phyloP scores from a whole-genome alignment of 2,329 filamentous ascomycete species.

The Botryosphaeria dothidea region DNA sequence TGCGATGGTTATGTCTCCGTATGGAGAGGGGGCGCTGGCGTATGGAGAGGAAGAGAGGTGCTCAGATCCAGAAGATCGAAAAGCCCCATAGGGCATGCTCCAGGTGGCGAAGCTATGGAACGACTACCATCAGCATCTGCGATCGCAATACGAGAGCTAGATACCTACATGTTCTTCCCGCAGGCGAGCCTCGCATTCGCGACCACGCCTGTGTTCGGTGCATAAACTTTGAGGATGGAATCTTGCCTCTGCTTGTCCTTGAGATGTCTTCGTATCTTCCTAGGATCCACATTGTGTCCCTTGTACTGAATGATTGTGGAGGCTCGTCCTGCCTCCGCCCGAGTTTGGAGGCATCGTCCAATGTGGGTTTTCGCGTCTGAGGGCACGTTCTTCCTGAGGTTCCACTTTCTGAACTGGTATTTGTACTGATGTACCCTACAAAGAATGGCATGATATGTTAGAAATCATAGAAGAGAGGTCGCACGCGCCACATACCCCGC shows the following conservation, averaged over 20 bases:
- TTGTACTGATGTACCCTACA: slow-evolving; percentile 35
- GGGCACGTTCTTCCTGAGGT: slow-evolving; percentile 30
- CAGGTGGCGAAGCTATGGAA: neutral
- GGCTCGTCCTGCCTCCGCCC: slow-evolving; percentile 23
- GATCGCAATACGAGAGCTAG: neutral
- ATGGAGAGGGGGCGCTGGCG: slow-evolving; percentile 24
- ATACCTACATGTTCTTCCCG: slow-evolving; percentile 24
- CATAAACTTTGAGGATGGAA: slow-evolving; percentile 9
- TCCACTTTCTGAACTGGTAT: slow-evolving; percentile 36
- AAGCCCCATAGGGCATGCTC: neutral
- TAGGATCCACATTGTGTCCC: slow-evolving; percentile 28
- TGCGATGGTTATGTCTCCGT: slow-evolving; percentile 25
- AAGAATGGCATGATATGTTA: neutral
- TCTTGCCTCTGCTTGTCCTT: slow-evolving; percentile 23
- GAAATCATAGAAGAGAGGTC: neutral
- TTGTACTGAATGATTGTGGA: slow-evolving; percentile 25
- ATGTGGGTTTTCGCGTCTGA: slow-evolving; percentile 27
- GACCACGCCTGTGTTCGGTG: neutral
- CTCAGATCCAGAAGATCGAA: neutral
- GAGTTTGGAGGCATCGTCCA: slow-evolving; percentile 22
- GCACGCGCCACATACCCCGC: slow-evolving; percentile 20
- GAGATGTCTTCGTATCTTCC: slow-evolving; percentile 30
- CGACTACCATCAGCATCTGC: neutral
- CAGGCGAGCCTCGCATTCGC: slow-evolving; percentile 21
- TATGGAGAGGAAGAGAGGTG: slow-evolving; percentile 22